These are phyloP conservation scores for Pyronema domesticum DNA, from an alignment of 495 filamentous ascomycete genomes.

Conservation along the genomic window DNA sequence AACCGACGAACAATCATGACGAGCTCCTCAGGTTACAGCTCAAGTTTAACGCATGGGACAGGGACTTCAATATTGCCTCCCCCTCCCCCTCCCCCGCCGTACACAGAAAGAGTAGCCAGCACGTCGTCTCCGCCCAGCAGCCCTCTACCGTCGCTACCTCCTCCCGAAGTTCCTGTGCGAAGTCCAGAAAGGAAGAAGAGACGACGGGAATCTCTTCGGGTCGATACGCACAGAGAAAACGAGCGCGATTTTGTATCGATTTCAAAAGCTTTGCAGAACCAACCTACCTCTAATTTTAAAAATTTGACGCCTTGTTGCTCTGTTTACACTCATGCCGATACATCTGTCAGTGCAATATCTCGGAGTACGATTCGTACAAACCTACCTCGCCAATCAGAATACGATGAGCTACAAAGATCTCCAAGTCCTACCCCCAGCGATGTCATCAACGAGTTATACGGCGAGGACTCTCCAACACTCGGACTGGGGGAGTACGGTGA, in stretches of 20 bases:
- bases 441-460: constrained; percentile 1
- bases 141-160: background rate
- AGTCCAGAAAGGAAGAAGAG: background rate
- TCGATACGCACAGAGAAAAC: background rate
- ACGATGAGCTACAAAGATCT: background rate
- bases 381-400: no score
- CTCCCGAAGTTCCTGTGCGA: background rate
- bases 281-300: no score
- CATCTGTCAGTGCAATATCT: no score
- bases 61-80: background rate
- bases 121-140: background rate
- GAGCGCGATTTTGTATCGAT: background rate
- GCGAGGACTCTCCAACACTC: background rate
- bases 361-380: no score
- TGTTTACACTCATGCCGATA: no score
- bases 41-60: background rate
- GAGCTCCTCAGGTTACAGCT: background rate
- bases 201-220: background rate
- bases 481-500: background rate
- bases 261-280: no score
- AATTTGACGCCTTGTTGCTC: no score
- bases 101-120: background rate
- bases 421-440: background rate
- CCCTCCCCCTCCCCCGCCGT: background rate
- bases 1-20: background rate